Percentiles rank a stretch among this genome's conserved stretches.
Conservation (phyloP, 495 filamentous ascomycete genomes). For the Delitschia confertaspora region DNA sequence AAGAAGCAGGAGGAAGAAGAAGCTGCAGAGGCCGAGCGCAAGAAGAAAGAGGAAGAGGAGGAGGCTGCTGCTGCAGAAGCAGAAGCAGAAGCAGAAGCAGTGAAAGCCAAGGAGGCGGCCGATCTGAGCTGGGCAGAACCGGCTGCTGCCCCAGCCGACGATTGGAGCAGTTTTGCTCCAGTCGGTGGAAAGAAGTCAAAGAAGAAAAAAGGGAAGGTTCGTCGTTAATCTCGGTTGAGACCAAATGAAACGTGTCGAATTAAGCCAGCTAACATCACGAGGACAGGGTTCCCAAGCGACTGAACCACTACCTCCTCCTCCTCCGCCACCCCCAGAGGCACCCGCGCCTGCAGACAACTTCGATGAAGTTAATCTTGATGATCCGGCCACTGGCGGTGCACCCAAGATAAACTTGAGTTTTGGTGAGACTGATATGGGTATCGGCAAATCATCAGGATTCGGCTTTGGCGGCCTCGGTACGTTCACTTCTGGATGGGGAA, state of each 20-base stretch:
- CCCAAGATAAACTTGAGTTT: conserved; percentile 28
- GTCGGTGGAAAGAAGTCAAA: conserved; percentile 31
- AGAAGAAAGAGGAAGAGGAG: conserved; percentile 31
- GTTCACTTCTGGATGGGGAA: conserved; percentile 22
- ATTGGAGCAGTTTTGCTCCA: conserved; percentile 34
- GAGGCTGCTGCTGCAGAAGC: conserved; percentile 25
- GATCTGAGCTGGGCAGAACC: conserved; percentile 23
- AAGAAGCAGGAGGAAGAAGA: conserved; percentile 28
- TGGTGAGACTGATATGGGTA: conserved; percentile 11
- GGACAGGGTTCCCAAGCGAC: conserved; percentile 16
- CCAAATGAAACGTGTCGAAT: conserved; percentile 19
- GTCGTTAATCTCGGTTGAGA: conserved; percentile 15
- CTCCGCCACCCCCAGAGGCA: conserved; percentile 24
- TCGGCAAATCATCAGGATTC: conserved; percentile 18
- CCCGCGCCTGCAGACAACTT: conserved; percentile 22
- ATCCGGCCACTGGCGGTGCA: conserved; percentile 8
- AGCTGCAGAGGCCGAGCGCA: conserved; percentile 35
- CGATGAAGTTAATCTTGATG: conserved; percentile 28
- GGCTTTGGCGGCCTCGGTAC: conserved; percentile 17
- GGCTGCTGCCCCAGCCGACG: conserved; percentile 27
- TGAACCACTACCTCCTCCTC: conserved; percentile 23
- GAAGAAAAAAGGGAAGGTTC: conserved; percentile 30
- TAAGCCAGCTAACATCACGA: conserved; percentile 21
- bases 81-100: conserved; percentile 34
- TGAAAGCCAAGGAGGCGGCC: conserved; percentile 22